Evolutionary conservation across 2,329 filamentous ascomycete species (phyloP), one percentile per base, ranked within the genome.

Genomic region (Fonsecaea erecta): DNA sequence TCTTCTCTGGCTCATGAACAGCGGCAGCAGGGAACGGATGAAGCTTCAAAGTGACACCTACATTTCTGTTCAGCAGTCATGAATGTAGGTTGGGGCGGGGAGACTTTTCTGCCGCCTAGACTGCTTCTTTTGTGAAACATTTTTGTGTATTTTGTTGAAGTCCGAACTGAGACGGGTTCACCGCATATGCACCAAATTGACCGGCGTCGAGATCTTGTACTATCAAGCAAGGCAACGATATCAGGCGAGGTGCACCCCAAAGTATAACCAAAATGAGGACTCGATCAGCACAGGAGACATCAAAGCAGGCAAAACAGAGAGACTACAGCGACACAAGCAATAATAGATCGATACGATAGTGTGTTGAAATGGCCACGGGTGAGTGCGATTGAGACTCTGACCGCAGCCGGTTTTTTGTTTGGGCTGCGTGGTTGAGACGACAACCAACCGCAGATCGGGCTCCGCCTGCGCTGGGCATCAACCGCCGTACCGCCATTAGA

Each of bases 61-160:
- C 80, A 79, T 69, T 81, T 75, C 71, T 82, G 80, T 65, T 81
- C 75, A 65, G 77, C 75, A 57, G 76, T 78, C 79, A 82, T 81
- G 71, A 77, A 80, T 55, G 77, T 78, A 54, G 80, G 79, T 26
- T 78, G 77, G 18, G 80, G 78, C 63, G 80, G 80, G 64, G 79
- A 80, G 64, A 80, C 77, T 74, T 81, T 82, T 70, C 79, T 76
- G 59, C 77, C 72, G 66, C 74, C 75, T 55, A 74, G 66, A 66
- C 74, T 78, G 65, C 75, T 65, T 60, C 60, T 66, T 55, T 65
- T 74, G 70, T 79, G 77, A 71, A 80, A 77, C 74, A 78, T 79
- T 55, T 52, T 35, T 72, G 68, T 52, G 51, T 66, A 54, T 54
- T 61, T 26, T 12, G 40, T 53, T 54, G 52, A 52, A 37, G n/a